These are phyloP conservation scores for Rhizopus delemar DNA, from an alignment of 371 early-diverging fungal species.

Conservation along the genomic window DNA sequence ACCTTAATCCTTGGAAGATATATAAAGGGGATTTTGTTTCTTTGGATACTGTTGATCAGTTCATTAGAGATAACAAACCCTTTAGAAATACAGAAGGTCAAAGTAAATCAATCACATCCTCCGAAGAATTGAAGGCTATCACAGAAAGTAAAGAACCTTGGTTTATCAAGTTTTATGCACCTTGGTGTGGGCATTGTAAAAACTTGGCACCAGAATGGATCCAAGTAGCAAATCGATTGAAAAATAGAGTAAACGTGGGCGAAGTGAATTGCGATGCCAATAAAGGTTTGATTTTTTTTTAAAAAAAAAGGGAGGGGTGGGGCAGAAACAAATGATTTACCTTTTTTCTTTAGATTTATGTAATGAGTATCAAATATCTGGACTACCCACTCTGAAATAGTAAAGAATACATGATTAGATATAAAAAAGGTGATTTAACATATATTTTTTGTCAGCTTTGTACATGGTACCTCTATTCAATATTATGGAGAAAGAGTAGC, in stretches of 20 bases:
- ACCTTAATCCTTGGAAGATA: constrained; percentile 18
- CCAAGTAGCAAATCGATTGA: constrained; percentile 59
- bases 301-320: constrained; percentile 4
- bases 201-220: constrained; percentile 76
- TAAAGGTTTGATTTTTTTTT: constrained; percentile 24
- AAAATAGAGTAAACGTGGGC: constrained; percentile 71
- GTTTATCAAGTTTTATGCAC: constrained; percentile 83
- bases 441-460: constrained; percentile 14
- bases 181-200: constrained; percentile 91
- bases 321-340: constrained; percentile 1
- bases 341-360: constrained; percentile 43
- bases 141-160: constrained; percentile 42
- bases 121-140: constrained; percentile 9
- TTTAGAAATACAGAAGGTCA: constrained; percentile 15
- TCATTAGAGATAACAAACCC: constrained; percentile 2
- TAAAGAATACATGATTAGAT: constrained; percentile 19
- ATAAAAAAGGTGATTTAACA: background rate
- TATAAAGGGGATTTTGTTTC: background rate
- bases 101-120: constrained; percentile 1
- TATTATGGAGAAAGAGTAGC: constrained; percentile 55
- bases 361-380: constrained; percentile 59
- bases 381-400: constrained; percentile 80
- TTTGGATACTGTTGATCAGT: constrained; percentile 8
- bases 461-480: constrained; percentile 48
- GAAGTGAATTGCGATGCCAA: constrained; percentile 79